These are phyloP conservation scores for Flueggea neowawraea DNA, from an alignment of 441 rosid species.

Conservation along the genomic window DNA sequence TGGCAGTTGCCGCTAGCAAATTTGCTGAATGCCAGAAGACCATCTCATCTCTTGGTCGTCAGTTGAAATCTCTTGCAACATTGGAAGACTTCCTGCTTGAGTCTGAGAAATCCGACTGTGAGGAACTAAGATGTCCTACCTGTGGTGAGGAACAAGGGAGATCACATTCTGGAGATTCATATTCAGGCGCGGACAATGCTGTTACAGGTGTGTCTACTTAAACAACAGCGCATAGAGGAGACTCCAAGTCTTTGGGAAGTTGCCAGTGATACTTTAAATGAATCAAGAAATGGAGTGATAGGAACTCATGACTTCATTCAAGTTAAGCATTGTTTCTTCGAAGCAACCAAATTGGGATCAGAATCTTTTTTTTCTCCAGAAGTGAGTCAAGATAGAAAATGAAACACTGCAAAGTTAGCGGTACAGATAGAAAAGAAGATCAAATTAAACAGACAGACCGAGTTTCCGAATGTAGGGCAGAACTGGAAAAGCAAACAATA, in stretches of 20 bases:
- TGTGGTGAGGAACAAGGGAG: conserved; percentile 12
- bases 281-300: conserved; percentile 1
- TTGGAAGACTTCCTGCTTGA: conserved; percentile 59
- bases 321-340: conserved; percentile 9
- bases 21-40: conserved; percentile 90
- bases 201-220: neutral
- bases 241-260: neutral
- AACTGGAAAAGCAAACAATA: neutral
- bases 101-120: conserved; percentile 23
- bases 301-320: neutral
- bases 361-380: conserved; percentile 15
- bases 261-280: conserved; percentile 7
- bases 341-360: conserved; percentile 19
- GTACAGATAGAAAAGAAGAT: neutral
- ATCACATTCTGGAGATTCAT: conserved; percentile 17
- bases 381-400: conserved; percentile 9
- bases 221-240: neutral
- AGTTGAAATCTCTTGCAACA: conserved; percentile 61
- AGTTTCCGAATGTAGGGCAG: neutral
- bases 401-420: conserved; percentile 8
- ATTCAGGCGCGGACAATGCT: neutral
- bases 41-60: conserved; percentile 63
- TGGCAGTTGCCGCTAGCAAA: conserved; percentile 62
- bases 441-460: too few species aligned
- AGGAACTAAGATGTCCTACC: conserved; percentile 16